Evolutionary conservation across 2,329 filamentous ascomycete species (phyloP).

Genomic region (Xylariaceae sp.): DNA sequence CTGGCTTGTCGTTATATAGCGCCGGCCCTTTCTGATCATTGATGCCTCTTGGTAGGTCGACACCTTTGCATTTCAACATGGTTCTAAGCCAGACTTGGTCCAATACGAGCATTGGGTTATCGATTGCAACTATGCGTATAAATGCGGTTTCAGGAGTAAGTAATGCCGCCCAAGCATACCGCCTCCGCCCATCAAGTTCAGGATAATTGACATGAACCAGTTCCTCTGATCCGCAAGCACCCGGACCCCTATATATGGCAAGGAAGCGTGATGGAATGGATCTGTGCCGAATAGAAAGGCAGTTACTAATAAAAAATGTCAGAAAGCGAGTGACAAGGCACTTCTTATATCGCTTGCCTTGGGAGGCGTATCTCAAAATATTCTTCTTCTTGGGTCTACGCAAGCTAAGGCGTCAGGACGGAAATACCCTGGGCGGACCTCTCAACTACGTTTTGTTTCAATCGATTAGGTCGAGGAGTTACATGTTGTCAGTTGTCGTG

Average conservation of each 20-base stretch:
- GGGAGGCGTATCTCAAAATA: no score
- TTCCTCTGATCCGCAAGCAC: slow-evolving; percentile 38
- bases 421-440: background rate
- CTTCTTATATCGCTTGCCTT: no score
- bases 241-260: slow-evolving; percentile 42
- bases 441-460: background rate
- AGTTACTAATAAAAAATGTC: no score
- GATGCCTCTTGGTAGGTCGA: slow-evolving; percentile 28
- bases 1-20: background rate
- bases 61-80: slow-evolving; percentile 37
- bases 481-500: background rate
- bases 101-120: slow-evolving; percentile 41
- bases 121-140: slow-evolving; percentile 38
- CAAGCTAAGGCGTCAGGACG: background rate
- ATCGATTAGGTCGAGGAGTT: background rate
- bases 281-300: no score
- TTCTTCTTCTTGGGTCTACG: no score
- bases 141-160: slow-evolving; percentile 38
- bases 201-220: slow-evolving; percentile 29
- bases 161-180: background rate
- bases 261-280: slow-evolving; percentile 38
- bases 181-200: background rate
- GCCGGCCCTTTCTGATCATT: slow-evolving; percentile 1
- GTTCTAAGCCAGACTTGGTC: slow-evolving; percentile 32
- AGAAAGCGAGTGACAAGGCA: background rate